Conservation (phyloP, 2,329 filamentous ascomycete genomes). For the Aspergillus transmontanensis region DNA sequence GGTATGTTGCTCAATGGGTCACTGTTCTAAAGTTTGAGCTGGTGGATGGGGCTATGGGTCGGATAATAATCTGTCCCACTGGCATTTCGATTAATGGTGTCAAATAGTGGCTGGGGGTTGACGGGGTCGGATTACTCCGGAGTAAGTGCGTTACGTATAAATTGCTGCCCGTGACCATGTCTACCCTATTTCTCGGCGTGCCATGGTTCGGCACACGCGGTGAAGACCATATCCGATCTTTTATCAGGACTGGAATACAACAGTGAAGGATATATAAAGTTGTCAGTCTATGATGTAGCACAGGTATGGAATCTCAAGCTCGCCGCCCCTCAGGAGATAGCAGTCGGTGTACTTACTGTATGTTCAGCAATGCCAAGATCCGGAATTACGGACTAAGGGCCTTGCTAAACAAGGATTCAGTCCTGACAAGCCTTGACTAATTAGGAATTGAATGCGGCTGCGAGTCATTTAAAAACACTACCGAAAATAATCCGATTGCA, state of each 20-base stretch:
- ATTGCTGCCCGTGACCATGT: too few relatives aligned
- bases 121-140: too few relatives aligned
- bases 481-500: background rate
- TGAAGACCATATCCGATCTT: too few relatives aligned
- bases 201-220: background rate
- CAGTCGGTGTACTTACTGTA: background rate
- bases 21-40: background rate
- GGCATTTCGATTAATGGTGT: too few relatives aligned
- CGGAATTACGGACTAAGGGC: background rate
- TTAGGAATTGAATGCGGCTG: background rate
- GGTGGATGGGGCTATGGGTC: background rate
- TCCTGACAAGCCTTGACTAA: background rate
- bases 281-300: background rate
- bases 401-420: background rate
- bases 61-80: background rate
- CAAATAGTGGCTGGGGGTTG: too few relatives aligned
- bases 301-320: background rate
- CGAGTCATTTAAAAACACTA: background rate
- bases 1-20: background rate
- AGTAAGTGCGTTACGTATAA: too few relatives aligned
- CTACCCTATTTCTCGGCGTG: too few relatives aligned
- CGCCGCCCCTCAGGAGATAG: background rate
- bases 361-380: background rate
- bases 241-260: background rate
- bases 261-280: background rate